Evolutionary conservation across 495 filamentous ascomycete genomes (phyloP), one percentile per base, ranked within the genome.

Genomic region (Glarea lozoyensis): DNA sequence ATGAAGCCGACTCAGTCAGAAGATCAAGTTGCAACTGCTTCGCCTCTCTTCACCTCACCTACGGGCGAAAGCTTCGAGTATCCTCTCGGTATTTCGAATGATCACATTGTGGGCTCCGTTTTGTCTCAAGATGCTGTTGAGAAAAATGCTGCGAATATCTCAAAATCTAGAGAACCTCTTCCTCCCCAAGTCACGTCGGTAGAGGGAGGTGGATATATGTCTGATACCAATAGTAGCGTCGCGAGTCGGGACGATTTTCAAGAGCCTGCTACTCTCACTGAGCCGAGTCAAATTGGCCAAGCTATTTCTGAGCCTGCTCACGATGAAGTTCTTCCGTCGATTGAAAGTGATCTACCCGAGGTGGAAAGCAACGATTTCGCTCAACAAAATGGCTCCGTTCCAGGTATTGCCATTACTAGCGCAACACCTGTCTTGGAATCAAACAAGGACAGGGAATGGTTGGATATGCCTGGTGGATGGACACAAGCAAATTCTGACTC

Each of bases 141-240:
- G 0, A 72, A 66, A 44, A 63, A 65, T 38, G 52, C 53, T 31
- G 64, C 65, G 38, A 68, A 69, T 37, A 67, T 63, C 2, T 70
- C 69, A 2, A 60, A 57, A 51, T 65, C 62, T 43, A 65, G 69
- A 22, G 75, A 79, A 31, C 80, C 80, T 4, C 54, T 84, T 23
- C 78, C 81, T 24, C 79, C 81, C 6, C 73, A 82, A 17, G 76
- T 84, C 6, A 81, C 77, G 2, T 76, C 71, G 3, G 70, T 80
- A 1, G 78, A 84, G 56, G 75, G 76, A n/a, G 50, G 15, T 37
- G 55, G 51, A 1, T 49, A 58, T 31, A 22, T 34, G 12, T 52
- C 48, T 5, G 54, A 53, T 43, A 42, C 5, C 30, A n/a, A n/a
- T n/a, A 42, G 42, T 19, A 48, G 34, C 19, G 6, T 46, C 2